Evolutionary conservation across 345 rosid genomes (phyloP).

Genomic region (Gossypium stocksii): DNA sequence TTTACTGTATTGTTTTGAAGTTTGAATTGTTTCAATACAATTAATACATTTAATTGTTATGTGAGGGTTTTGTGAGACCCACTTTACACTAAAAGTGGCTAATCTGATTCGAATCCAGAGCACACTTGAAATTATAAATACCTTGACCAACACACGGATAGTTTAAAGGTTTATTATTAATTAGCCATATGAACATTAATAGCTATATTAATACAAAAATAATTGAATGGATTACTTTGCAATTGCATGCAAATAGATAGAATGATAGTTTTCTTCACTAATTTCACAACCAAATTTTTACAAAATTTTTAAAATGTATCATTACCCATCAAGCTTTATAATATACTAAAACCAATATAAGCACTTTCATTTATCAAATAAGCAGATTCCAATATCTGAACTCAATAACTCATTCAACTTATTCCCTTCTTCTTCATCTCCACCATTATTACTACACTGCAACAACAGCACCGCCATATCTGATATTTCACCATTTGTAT

Average conservation of each 20-base stretch:
- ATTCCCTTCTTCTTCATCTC: conserved; percentile 44
- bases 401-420: conserved; percentile 44
- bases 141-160: accelerated
- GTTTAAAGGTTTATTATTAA: no score
- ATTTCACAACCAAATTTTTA: conserved; percentile 24
- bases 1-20: no score
- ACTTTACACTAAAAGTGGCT: no score
- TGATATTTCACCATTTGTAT: background rate
- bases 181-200: no score
- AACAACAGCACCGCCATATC: conserved; percentile 39
- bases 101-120: no score
- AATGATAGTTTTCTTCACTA: conserved; percentile 19
- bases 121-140: no score
- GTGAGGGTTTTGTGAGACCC: no score
- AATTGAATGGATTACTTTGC: background rate
- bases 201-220: background rate
- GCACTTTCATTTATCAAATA: conserved; percentile 45
- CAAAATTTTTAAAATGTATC: background rate
- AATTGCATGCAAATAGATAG: background rate
- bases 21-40: no score
- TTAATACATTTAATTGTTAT: no score
- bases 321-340: conserved; percentile 20
- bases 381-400: conserved; percentile 52
- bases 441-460: conserved; percentile 31
- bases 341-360: background rate